These are phyloP conservation scores for Mycena maculata DNA, from an alignment of 768 basidiomycete species.

Conservation along the genomic window DNA sequence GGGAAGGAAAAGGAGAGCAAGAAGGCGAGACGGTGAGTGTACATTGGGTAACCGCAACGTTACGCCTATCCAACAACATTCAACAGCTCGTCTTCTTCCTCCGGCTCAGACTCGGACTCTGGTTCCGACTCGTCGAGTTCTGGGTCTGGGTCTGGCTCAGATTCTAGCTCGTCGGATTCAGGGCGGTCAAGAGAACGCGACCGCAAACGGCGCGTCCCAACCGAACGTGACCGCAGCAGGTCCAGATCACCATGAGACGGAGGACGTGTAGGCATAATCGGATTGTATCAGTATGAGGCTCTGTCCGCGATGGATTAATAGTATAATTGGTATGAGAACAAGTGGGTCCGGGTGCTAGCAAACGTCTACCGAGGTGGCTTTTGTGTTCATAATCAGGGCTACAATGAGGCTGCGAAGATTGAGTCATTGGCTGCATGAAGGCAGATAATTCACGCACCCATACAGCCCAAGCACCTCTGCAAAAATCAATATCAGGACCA, in stretches of 20 bases:
- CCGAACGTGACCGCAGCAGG: conserved; percentile 34
- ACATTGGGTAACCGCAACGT: background rate
- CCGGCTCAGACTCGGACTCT: conserved; percentile 52
- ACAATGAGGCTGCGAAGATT: conserved; percentile 73
- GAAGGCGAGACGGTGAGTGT: conserved; percentile 50
- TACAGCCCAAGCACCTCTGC: conserved; percentile 92
- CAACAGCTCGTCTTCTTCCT: conserved; percentile 46
- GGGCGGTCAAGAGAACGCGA: conserved; percentile 57
- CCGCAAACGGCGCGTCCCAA: conserved; percentile 53
- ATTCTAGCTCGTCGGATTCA: conserved; percentile 54
- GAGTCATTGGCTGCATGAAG: background rate
- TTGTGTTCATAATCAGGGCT: conserved; percentile 91
- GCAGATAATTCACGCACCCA: conserved; percentile 61
- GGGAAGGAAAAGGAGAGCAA: conserved; percentile 52
- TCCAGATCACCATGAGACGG: conserved; percentile 30
- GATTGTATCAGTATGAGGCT: conserved; percentile 30
- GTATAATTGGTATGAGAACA: conserved; percentile 45
- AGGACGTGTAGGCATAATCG: background rate
- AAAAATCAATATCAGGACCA: conserved; percentile 97
- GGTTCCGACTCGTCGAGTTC: conserved; percentile 50
- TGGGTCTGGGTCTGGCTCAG: conserved; percentile 41
- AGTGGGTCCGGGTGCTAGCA: conserved; percentile 43
- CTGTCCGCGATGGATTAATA: conserved; percentile 33
- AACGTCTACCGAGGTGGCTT: conserved; percentile 59
- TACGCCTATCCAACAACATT: conserved; percentile 15